A percentile compares a stretch with the other conserved stretches of the same genome.
Conservation (phyloP, 2,329 filamentous ascomycete genomes). For the Mycosphaerella arachidis region DNA sequence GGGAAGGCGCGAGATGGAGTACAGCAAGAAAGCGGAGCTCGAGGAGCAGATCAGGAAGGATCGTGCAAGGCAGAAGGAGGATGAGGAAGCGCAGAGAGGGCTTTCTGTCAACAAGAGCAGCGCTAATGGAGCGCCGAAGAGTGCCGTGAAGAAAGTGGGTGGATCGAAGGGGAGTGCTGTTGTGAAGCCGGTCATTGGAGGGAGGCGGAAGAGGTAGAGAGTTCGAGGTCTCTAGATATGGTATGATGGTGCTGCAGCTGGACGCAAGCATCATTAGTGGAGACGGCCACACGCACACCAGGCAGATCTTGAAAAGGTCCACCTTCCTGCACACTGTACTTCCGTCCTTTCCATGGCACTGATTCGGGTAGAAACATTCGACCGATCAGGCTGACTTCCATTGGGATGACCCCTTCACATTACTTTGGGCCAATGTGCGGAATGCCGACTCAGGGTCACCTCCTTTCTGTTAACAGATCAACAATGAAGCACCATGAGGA, state of each 20-base stretch:
- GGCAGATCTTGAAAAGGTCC: no score
- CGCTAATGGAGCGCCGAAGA: conserved; percentile 10
- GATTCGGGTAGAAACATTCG: no score
- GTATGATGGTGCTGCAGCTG: no score
- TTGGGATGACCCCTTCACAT: no score
- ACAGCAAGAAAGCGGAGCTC: conserved; percentile 29
- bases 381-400: no score
- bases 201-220: conserved; percentile 4
- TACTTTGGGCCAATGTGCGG: no score
- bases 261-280: no score
- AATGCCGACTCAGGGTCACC: no score
- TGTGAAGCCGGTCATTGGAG: conserved; percentile 28
- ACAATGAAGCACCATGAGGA: not conserved
- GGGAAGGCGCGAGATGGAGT: conserved; percentile 29
- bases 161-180: conserved; percentile 26
- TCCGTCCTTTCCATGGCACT: no score
- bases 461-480: no score
- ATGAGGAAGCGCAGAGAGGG: conserved; percentile 11
- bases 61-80: conserved; percentile 19
- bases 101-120: not conserved
- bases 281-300: no score
- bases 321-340: no score
- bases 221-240: not conserved
- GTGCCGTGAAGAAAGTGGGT: conserved; percentile 17
- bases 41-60: conserved; percentile 28